These are phyloP conservation scores for Debaryomyces fabryi DNA, from an alignment of 1,139 yeast species.

Conservation along the genomic window DNA sequence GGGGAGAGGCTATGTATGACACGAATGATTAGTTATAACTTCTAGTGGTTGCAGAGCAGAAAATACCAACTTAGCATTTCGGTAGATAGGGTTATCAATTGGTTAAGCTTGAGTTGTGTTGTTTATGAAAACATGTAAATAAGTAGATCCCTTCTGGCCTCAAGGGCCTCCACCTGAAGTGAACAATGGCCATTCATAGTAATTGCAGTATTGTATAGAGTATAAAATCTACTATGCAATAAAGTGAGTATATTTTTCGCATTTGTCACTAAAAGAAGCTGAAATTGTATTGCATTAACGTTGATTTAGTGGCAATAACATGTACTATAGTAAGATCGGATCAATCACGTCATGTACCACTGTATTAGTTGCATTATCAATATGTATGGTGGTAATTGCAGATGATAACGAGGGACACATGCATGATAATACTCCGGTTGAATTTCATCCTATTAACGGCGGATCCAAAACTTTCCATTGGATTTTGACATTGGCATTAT, in stretches of 20 bases:
- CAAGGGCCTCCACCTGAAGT: no score
- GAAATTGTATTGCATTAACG: background rate
- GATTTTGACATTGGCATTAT: constrained; percentile 49
- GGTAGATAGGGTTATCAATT: no score
- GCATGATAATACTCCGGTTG: constrained; percentile 36
- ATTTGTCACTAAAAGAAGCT: background rate
- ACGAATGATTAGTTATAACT: no score
- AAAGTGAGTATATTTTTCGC: background rate
- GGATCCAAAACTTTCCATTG: constrained; percentile 65
- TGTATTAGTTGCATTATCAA: background rate
- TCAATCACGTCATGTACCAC: background rate
- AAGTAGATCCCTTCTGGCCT: no score
- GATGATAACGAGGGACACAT: constrained; percentile 28
- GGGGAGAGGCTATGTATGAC: no score
- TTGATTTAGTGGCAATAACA: background rate
- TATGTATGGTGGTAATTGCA: constrained; percentile 4
- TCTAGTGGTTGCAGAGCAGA: no score
- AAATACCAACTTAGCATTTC: no score
- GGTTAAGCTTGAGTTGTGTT: no score
- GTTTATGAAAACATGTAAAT: no score
- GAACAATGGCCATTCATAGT: no score
- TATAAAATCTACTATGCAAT: no score
- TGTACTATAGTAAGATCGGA: background rate
- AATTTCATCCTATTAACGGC: constrained; percentile 51
- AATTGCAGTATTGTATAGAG: no score